Evolutionary conservation across 129 eudicot genomes (phyloP).

Genomic region (Apium graveolens): DNA sequence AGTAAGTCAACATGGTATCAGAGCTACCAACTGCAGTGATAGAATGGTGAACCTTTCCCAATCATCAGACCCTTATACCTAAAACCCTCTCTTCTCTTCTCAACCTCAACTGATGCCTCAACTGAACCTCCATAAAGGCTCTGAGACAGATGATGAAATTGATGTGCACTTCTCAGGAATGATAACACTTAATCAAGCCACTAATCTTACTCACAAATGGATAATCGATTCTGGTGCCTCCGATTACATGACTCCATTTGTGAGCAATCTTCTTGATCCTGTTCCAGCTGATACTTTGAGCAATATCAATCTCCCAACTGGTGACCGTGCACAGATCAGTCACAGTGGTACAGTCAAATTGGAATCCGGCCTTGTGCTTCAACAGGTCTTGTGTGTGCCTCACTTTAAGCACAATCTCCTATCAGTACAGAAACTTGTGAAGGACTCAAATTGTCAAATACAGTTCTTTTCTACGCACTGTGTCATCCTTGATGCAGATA

Average conservation of each 20-base stretch:
- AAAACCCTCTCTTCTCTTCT: too few relatives aligned
- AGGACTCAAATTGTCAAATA: neutral
- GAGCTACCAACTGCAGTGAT: too few relatives aligned
- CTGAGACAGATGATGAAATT: too few relatives aligned
- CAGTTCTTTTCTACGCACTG: neutral
- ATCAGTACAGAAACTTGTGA: neutral
- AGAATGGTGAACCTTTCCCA: too few relatives aligned
- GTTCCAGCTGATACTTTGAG: neutral
- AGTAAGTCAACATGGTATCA: too few relatives aligned
- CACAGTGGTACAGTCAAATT: neutral
- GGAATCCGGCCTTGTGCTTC: neutral
- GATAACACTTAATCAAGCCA: too few relatives aligned
- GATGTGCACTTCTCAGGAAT: too few relatives aligned
- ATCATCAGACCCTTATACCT: too few relatives aligned
- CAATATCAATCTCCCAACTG: neutral
- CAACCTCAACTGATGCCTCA: too few relatives aligned
- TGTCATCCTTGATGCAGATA: neutral
- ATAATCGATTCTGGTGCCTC: neutral
- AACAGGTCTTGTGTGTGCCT: neutral
- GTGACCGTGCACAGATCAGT: neutral
- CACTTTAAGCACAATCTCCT: neutral
- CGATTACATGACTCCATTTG: neutral
- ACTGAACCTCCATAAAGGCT: too few relatives aligned
- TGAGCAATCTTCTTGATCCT: too few relatives aligned
- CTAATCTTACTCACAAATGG: neutral